Evolutionary conservation across 257 asterid species (phyloP), one percentile per base, ranked within the genome.

Genomic region (Rhazya stricta): DNA sequence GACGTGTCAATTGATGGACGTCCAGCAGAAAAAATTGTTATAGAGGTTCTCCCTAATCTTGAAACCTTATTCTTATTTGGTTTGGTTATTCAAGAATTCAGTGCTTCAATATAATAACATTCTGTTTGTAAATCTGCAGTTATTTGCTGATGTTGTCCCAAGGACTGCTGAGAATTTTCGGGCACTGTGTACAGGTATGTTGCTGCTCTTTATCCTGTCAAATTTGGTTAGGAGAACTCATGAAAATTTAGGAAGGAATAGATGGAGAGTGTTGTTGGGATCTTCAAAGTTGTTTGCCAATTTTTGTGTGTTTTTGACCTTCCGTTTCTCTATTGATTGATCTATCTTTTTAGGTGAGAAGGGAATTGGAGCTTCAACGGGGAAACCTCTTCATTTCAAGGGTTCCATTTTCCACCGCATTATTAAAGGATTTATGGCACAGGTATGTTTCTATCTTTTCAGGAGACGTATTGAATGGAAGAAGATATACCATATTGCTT

Each of bases 91-190:
- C 18, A 58, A 42, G 30, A 76, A 46, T 71, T 25, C 72, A 19
- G 16, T 3, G 23, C 34, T 77, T 68, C 41, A 21, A 27, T 53
- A 27, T 53, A 29, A 43, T 50, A n/a, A 23, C 1, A 29, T 79
- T 77, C 18, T 78, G 69, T 69, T 73, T 48, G 66, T 62, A 9
- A 48, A 79, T 84, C 87, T 82, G 77, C 89, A 95, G 99, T 81
- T 95, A 81, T 92, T 88, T 89, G 96, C 98, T 43, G 96, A 92
- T 83, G 82, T 79, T 77, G 99, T 92, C 79, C 99, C 99, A 54
- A 89, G 74, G 88, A 95, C 99, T 12, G 97, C 99, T 73, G 98
- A 95, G 83, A 95, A 95, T 83, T 95, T 95, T 32, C 88, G 99
- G 74, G 97, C 96, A 16, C 91, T 92, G 76, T 92, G 99, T 88